Evolutionary conservation across 306 rosid species (phyloP), one percentile per base, ranked within the genome.

Genomic region (Benincasa hispida): DNA sequence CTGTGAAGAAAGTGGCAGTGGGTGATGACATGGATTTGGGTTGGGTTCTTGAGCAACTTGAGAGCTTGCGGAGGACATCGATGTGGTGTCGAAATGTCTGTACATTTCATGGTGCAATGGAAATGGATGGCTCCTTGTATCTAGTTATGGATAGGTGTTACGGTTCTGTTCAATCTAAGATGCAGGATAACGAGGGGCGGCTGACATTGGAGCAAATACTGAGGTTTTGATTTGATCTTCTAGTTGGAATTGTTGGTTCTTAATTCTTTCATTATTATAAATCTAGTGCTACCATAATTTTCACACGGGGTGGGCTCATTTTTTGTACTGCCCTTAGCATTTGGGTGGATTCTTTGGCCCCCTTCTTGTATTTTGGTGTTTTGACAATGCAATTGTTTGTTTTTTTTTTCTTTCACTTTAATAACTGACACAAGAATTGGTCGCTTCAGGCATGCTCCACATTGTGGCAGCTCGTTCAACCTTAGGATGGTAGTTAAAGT

Each of bases 51-150:
- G 95, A 88, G 76, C 90, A 90, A 77, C 84, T 94, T 12, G 97
- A 92, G 77, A 87, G 83, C 82, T 82, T 94, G 91, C 89, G 95
- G 53, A 86, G 93, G 51, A 92, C 97, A 10, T 92, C 99, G 11
- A 88, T 94, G 99, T 94, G 99, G 99, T 94, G 99, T 67, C 78
- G 99, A 81, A 94, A 94, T 83, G 93, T 94, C 47, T 94, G 99
- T 67, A 89, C 95, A 9, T 94, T 94, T 82, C 99, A 94, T 86
- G 99, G 97, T 67, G 87, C 92, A 18, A 81, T 83, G 85, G 91
- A 81, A 79, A 41, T 84, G 86, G 96, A 92, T 6, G 95, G 92
- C 32, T 84, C 95, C 56, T 83, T 94, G 83, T 89, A 94, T 69
- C 95, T 94, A 70, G 96, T 94, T 58, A 88, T 90, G 92, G 97